Conservation (phyloP, 768 basidiomycete genomes). For the Paxillus involutus region DNA sequence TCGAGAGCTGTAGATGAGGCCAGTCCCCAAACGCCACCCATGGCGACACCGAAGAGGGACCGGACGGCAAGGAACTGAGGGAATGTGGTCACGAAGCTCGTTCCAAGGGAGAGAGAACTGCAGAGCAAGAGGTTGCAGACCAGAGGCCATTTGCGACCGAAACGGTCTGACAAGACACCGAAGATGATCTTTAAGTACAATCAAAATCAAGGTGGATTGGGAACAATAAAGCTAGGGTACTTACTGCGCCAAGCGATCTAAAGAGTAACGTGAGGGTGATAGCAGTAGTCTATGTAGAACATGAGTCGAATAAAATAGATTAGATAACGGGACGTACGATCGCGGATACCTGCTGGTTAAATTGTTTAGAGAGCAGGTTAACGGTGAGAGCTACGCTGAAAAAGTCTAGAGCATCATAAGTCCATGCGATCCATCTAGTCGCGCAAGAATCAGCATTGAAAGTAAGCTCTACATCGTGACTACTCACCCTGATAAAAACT, state of each 20-base stretch:
- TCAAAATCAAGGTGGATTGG: neutral
- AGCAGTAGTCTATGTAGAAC: conserved; percentile 55
- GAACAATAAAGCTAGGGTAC: conserved; percentile 11
- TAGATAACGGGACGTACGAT: conserved; percentile 35
- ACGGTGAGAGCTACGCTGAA: conserved; percentile 73
- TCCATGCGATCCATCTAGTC: conserved; percentile 80
- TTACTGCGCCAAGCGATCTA: conserved; percentile 72
- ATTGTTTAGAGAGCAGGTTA: conserved; percentile 46
- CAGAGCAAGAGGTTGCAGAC: conserved; percentile 74
- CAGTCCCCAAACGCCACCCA: conserved; percentile 91
- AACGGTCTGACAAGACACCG: conserved; percentile 82
- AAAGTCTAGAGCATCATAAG: conserved; percentile 84
- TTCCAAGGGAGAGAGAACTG: conserved; percentile 70
- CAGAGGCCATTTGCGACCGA: conserved; percentile 92
- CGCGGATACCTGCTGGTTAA: conserved; percentile 37
- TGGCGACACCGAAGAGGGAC: conserved; percentile 81
- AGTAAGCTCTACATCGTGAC: neutral
- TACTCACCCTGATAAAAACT: conserved; percentile 55
- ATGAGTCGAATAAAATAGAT: neutral
- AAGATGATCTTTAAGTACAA: conserved; percentile 56
- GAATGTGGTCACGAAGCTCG: conserved; percentile 80
- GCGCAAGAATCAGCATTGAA: neutral
- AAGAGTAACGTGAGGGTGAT: conserved; percentile 95
- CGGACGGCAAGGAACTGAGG: conserved; percentile 78
- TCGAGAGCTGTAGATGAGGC: conserved; percentile 83